Base-by-base conservation (phyloP, 345 rosid species). In the Fremontodendron californicum region DNA sequence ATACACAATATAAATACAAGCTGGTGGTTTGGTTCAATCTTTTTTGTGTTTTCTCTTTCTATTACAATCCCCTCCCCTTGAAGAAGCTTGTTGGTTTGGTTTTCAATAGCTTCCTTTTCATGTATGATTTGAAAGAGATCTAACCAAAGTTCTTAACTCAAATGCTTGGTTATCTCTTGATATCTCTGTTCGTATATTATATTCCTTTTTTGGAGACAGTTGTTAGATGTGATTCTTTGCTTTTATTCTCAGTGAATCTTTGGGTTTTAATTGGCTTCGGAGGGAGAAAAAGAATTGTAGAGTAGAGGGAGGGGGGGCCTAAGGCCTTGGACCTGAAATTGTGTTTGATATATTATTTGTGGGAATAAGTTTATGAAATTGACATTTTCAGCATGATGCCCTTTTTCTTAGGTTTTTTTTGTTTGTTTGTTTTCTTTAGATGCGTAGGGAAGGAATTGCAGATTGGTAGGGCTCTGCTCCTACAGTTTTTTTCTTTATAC, bases 1-100 rank as follows among this genome's bases (percentile, higher is more conserved):
- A 85, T 81, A 81, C 71, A 57, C 80, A 78, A 82, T 79, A 79
- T 79, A 21, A 82, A 82, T 82, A 82, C 87, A 78, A 80, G 78
- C 84, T 84, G 80, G 77, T 71, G 12, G 9, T 12, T 1, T 61
- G 19, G 2, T 63, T 16, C 2, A 57, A 0, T 6, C 3, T 11
- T 2, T 62, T 3, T 29, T 70, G n/a, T 1, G 2, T 9, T 4
- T 8, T 40, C 1, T 42, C 29, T 3, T 40, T 57, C 10, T 25
- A 51, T 19, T 51, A 6, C 6, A 39, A 2, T 39, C 2, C 40
- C 2, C 1, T 18, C 23, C 8, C 6, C 6, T 16, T 15, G 9
- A 49, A 18, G 13, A n/a, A n/a, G n/a, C n/a, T n/a, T 8, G 6
- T 18, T 18, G 9, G 57, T 51, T 52, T 54, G 58, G 12, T n/a